Base-by-base conservation (phyloP, 2,329 filamentous ascomycete species). In the Didymella pinodella region DNA sequence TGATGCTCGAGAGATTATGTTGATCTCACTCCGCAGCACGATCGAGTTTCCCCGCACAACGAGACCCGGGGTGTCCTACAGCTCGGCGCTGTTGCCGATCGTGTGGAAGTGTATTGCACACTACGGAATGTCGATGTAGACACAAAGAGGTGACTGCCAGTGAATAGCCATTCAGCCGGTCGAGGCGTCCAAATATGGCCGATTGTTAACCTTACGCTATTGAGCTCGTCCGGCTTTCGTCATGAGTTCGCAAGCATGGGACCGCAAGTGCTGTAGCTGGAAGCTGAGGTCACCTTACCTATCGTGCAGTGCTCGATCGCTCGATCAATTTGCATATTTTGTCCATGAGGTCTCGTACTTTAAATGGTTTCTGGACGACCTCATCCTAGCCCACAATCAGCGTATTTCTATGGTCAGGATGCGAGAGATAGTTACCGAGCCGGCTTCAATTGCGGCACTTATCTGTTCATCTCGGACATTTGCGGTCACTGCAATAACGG, bases 321-420 rank as follows among this genome's bases (percentile, higher is more conserved):
- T 18, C 2, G 10, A 43, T 29, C 7, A 32, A 32, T 16, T 8
- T 16, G 16, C 18, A 26, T 66, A 75, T 73, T 68, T 72, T 68
- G 34, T 62, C 61, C 7, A 76, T 64, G 22, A 76, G 56, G 48
- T 76, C 72, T 0, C 63, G 62, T 2, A 72, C 72, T 54, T 73
- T 75, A 64, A 76, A 75, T 0, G 73, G 72, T 38, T 76, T 76
- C 32, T 70, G 67, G 66, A 76, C 72, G 5, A 75, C 73, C 28
- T 69, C 65, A 54, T 75, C 69, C 52, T 55, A 16, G 3, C 36
- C 4, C 4, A 11, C 7, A 8, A 8, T 48, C 48, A 55, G 52
- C 11, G 3, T 31, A 12, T 31, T 12, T 11, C 8, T 12, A 36
- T 32, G 1, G 2, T 16, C 7, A 28, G 11, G 10, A 5, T 8